Evolutionary conservation across 1,284 basidiomycete species (phyloP), one percentile per base, ranked within the genome.

Genomic region (Ceratobasidium sp.): DNA sequence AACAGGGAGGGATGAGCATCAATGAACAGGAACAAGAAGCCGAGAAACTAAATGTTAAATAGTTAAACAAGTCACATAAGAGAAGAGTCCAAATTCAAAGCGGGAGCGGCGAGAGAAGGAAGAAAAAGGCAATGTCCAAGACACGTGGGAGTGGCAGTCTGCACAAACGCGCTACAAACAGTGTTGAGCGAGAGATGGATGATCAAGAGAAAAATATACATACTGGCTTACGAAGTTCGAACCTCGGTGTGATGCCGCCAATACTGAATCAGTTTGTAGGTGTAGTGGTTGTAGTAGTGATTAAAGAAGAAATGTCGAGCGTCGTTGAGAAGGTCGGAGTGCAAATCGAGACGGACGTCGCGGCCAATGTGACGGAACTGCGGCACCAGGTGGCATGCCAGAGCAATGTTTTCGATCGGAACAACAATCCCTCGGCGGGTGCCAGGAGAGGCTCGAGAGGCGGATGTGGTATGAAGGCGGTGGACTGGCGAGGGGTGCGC

Each of bases 201-300:
- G 4, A 33, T 33, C 33, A 33, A 33, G 2, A n/a, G 33, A 33
- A 33, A 33, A 33, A 33, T 2, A 33, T 33, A 33, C 33, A 33
- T 33, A 33, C 33, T 33, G 33, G 33, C 33, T 33, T 33, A 33
- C 33, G 33, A 33, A 4, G 33, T 4, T 33, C 2, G 33, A 33
- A 33, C 33, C 33, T 33, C 33, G 4, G 33, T 33, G 33, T 33
- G 33, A 4, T 64, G 63, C 2, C 42, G 49, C 67, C 67, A 69
- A 39, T 69, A 42, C 18, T 39, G 67, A 40, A 69, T 23, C 4
- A 53, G 49, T n/a, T 33, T 26, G 18, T 28, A 39, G 12, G 33
- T n/a, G 18, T 33, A 69, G 26, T 12, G 26, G 33, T 69, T 69
- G 46, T 69, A 69, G 51, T 53, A 69, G 26, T 49, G 67, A 12